Evolutionary conservation across 805 yeast species (phyloP).

Genomic region (Lipomyces kockii): DNA sequence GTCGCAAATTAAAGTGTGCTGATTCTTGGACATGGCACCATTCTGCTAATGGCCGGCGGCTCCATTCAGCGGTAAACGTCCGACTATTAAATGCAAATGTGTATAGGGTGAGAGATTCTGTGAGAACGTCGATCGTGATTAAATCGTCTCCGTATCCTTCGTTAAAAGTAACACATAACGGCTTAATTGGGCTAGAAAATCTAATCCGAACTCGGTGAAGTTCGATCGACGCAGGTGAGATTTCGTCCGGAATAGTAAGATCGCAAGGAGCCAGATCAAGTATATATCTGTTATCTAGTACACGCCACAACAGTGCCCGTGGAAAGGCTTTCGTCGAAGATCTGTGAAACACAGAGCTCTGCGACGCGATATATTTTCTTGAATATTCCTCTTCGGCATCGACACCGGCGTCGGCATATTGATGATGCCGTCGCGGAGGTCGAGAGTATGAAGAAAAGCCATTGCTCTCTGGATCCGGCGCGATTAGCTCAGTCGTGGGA

Average conservation of each 20-base stretch:
- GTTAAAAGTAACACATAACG: slow-evolving; percentile 27
- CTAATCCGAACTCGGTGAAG: slow-evolving; percentile 22
- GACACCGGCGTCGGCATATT: slow-evolving; percentile 5
- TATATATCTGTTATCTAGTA: slow-evolving; percentile 18
- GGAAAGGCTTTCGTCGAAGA: slow-evolving; percentile 18
- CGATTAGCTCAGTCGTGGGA: slow-evolving; percentile 25
- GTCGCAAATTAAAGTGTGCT: slow-evolving; percentile 54
- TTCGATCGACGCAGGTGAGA: not conserved
- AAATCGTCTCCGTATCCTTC: slow-evolving; percentile 15
- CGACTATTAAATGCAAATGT: slow-evolving; percentile 10
- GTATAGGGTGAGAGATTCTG: slow-evolving; percentile 29
- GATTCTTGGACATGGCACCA: slow-evolving; percentile 37
- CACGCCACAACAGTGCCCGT: slow-evolving; percentile 32
- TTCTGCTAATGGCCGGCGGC: slow-evolving; percentile 16
- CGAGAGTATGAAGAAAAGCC: not conserved
- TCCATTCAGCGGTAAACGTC: slow-evolving; percentile 26
- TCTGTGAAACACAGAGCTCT: slow-evolving; percentile 22
- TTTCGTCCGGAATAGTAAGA: slow-evolving; percentile 9
- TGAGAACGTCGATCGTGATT: slow-evolving; percentile 25
- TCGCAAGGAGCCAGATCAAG: slow-evolving; percentile 31
- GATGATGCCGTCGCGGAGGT: not conserved
- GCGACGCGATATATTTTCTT: slow-evolving; percentile 17
- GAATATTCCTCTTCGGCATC: slow-evolving; percentile 31
- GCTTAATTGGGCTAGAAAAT: slow-evolving; percentile 22
- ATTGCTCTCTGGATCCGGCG: slow-evolving; percentile 19